Conservation (phyloP, 805 yeast species). For the Candida coquimbonensis region DNA sequence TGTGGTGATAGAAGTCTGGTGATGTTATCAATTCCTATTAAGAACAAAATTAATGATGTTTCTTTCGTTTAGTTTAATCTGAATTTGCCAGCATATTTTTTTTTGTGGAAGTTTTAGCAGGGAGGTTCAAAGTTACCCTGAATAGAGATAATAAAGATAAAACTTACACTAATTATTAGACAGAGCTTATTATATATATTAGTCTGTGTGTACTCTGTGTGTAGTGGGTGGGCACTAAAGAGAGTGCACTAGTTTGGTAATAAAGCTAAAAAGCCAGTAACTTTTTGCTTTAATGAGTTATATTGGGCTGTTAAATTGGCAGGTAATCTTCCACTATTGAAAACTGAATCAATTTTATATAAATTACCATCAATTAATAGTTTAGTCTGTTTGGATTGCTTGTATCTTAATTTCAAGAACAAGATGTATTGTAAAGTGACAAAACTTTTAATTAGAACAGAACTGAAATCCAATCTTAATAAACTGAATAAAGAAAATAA, state of each 20-base stretch:
- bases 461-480: constrained; percentile 22
- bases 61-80: background rate
- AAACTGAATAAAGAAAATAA: constrained; percentile 35
- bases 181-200: background rate
- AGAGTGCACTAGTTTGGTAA: constrained; percentile 7
- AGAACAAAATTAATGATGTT: background rate
- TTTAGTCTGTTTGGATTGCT: constrained; percentile 50
- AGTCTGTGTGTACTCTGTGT: background rate
- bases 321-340: constrained; percentile 34
- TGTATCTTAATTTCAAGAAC: constrained; percentile 56
- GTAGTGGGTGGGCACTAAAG: background rate
- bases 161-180: too few relatives aligned
- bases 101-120: too few relatives aligned
- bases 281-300: constrained; percentile 13
- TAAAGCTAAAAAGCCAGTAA: constrained; percentile 2
- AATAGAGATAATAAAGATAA: too few relatives aligned
- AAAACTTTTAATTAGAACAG: constrained; percentile 26
- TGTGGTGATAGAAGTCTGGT: background rate
- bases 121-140: background rate
- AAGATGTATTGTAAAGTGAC: constrained; percentile 40
- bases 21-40: too few relatives aligned
- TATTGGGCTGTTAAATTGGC: constrained; percentile 14
- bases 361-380: constrained; percentile 41
- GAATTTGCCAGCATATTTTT: background rate
- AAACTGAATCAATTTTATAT: constrained; percentile 29